A percentile compares a stretch with the other conserved stretches of the same genome.
Evolutionary conservation across 1,139 yeast genomes (phyloP).

Genomic region (Lodderomyces jiufengensis): DNA sequence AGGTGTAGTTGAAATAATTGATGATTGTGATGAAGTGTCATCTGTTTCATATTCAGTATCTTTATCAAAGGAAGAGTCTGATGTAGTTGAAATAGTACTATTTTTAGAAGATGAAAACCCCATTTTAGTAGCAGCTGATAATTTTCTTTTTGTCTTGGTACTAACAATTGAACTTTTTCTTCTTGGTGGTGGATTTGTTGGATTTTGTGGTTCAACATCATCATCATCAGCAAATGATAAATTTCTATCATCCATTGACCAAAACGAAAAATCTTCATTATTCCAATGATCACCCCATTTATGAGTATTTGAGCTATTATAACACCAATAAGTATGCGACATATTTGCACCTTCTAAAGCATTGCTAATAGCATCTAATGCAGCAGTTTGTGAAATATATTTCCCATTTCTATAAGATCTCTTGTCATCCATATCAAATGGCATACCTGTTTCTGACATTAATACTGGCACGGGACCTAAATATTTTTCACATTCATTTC

Average conservation of each 20-base stretch:
- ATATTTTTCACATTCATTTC: conserved; percentile 53
- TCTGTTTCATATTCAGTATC: conserved; percentile 8
- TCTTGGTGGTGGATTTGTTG: too few relatives aligned
- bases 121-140: conserved; percentile 8
- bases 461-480: conserved; percentile 70
- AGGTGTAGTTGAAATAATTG: conserved; percentile 18
- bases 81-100: conserved; percentile 4
- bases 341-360: conserved; percentile 74
- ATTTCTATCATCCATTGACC: conserved; percentile 65
- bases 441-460: conserved; percentile 96
- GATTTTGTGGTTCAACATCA: background rate
- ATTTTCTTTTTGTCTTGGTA: conserved; percentile 1
- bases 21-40: conserved; percentile 8
- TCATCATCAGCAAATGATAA: conserved; percentile 16
- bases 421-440: conserved; percentile 86
- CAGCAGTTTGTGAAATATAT: conserved; percentile 69
- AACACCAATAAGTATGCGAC: conserved; percentile 84
- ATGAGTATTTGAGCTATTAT: conserved; percentile 68
- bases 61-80: conserved; percentile 3
- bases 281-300: conserved; percentile 91
- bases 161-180: background rate
- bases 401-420: conserved; percentile 62
- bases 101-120: conserved; percentile 5
- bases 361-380: conserved; percentile 75
- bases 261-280: conserved; percentile 86